Evolutionary conservation across 208 protist genomes (phyloP).

Genomic region (Polymyxa betae): DNA sequence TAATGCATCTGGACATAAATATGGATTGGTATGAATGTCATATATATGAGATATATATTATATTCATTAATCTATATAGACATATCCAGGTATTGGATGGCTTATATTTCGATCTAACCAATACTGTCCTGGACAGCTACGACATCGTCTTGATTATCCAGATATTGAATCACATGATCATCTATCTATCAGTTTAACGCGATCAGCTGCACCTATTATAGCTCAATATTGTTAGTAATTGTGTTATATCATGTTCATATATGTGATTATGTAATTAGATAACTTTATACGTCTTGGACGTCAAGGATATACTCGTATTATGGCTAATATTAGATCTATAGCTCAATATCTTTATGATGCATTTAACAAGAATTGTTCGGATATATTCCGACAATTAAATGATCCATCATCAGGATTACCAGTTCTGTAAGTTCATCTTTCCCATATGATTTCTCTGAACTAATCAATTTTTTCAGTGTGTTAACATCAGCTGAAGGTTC

Average conservation of each 20-base stretch:
- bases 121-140: background rate
- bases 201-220: slow-evolving; percentile 38
- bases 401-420: background rate
- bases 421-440: too few species aligned
- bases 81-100: slow-evolving; percentile 4
- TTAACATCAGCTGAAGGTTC: background rate
- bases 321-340: background rate
- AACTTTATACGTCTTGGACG: slow-evolving; percentile 52
- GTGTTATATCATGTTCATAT: background rate
- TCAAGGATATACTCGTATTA: slow-evolving; percentile 44
- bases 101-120: background rate
- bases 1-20: slow-evolving; percentile 60
- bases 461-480: too few species aligned
- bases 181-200: slow-evolving; percentile 43
- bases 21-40: slow-evolving; percentile 3
- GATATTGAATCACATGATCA: background rate
- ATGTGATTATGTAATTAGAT: background rate
- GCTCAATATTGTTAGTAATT: slow-evolving; percentile 42
- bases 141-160: slow-evolving; percentile 49
- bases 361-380: background rate
- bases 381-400: background rate
- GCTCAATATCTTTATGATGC: slow-evolving; percentile 1
- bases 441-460: too few species aligned
- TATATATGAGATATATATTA: background rate
- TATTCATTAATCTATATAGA: background rate